A percentile compares a stretch with the other conserved stretches of the same genome.
phyloP scores from a whole-genome alignment of 2,329 filamentous ascomycete species.

The Helminthosporium solani region DNA sequence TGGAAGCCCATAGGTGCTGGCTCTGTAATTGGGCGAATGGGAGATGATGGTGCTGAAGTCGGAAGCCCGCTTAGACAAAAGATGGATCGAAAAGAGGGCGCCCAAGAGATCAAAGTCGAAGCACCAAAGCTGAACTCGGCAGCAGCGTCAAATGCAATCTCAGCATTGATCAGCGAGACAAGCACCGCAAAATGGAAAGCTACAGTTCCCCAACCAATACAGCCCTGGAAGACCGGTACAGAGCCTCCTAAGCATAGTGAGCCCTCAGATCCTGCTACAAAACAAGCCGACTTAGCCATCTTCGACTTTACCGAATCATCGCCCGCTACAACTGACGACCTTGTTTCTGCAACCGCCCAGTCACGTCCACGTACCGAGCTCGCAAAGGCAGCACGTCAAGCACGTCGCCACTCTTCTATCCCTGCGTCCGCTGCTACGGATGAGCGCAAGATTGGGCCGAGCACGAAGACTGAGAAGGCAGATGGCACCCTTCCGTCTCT shows the following conservation, averaged over 20 bases:
- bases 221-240: background rate
- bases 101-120: conserved; percentile 20
- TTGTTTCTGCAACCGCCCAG: background rate
- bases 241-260: background rate
- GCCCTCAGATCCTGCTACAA: conserved; percentile 7
- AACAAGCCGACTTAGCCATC: conserved; percentile 36
- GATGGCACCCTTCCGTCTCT: conserved; percentile 22
- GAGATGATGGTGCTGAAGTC: conserved; percentile 30
- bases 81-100: conserved; percentile 14
- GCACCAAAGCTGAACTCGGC: conserved; percentile 24
- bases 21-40: conserved; percentile 12
- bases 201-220: conserved; percentile 1
- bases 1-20: conserved; percentile 31
- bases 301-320: conserved; percentile 43
- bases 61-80: conserved; percentile 43
- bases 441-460: conserved; percentile 11
- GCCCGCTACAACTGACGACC: conserved; percentile 18
- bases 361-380: conserved; percentile 29
- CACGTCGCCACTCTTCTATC: conserved; percentile 38
- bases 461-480: conserved; percentile 6
- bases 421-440: conserved; percentile 16
- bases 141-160: conserved; percentile 35
- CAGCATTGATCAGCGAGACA: conserved; percentile 35
- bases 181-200: conserved; percentile 27
- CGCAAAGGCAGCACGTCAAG: conserved; percentile 28